Evolutionary conservation across 1,284 basidiomycete species (phyloP).

Genomic region (Fomitopsis palustris): DNA sequence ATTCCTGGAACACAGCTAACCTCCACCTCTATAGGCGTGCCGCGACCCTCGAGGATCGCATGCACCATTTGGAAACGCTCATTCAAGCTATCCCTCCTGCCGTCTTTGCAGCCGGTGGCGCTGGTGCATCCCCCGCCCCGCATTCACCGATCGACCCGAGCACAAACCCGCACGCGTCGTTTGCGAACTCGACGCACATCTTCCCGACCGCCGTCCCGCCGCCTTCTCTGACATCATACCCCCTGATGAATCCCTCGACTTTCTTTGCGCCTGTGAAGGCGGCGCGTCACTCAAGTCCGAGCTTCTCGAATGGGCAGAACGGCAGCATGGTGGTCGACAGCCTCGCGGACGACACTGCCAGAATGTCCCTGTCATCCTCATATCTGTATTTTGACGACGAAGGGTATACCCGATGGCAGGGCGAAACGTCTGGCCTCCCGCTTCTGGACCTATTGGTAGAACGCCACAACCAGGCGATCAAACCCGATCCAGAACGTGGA

Average conservation of each 20-base stretch:
- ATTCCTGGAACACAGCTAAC: not conserved
- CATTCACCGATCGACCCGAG: conserved; percentile 27
- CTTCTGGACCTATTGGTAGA: conserved; percentile 80
- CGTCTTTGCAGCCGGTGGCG: conserved; percentile 62
- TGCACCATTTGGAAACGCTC: conserved; percentile 79
- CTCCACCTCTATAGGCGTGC: conserved; percentile 49
- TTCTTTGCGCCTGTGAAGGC: conserved; percentile 57
- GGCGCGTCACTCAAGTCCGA: conserved; percentile 42
- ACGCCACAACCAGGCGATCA: conserved; percentile 32
- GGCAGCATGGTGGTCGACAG: conserved; percentile 35
- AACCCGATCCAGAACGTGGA: conserved; percentile 32
- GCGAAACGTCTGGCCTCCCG: conserved; percentile 86
- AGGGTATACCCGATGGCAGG: conserved; percentile 82
- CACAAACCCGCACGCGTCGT: conserved; percentile 51
- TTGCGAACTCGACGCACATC: conserved; percentile 41
- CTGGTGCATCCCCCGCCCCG: conserved; percentile 17
- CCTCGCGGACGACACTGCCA: conserved; percentile 52
- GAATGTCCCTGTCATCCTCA: conserved; percentile 63
- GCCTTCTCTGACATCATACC: conserved; percentile 69
- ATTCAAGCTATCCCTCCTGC: conserved; percentile 79
- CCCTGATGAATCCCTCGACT: conserved; percentile 73
- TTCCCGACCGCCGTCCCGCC: conserved; percentile 72
- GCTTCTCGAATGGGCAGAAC: conserved; percentile 10
- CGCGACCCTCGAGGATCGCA: conserved; percentile 76
- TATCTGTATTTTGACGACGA: conserved; percentile 83